Evolutionary conservation across 2,329 filamentous ascomycete species (phyloP).

Genomic region (Aspergillus versicolor): DNA sequence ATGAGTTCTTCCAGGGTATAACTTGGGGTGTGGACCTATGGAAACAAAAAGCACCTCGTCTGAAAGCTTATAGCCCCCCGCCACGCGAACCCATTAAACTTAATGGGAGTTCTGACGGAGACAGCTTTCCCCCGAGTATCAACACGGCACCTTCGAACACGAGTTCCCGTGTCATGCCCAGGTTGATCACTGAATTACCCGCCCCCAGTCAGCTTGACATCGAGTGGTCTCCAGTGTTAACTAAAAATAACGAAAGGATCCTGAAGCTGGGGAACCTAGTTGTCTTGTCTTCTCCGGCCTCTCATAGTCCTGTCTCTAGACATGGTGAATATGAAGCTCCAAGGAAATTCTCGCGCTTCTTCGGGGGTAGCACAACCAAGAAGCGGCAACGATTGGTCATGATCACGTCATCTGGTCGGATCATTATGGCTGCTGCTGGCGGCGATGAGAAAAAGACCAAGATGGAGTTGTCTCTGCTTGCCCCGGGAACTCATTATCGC

Average conservation of each 20-base stretch:
- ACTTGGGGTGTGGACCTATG: constrained; percentile 80
- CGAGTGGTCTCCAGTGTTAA: constrained; percentile 96
- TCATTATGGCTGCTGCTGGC: constrained; percentile 85
- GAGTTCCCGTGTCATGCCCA: constrained; percentile 62
- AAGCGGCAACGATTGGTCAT: constrained; percentile 91
- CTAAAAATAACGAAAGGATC: constrained; percentile 87
- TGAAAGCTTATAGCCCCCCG: constrained; percentile 80
- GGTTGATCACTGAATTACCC: constrained; percentile 90
- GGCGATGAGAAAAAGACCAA: constrained; percentile 97
- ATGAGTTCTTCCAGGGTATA: constrained; percentile 90
- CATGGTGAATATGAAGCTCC: constrained; percentile 66
- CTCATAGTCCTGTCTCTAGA: constrained; percentile 71
- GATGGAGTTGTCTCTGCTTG: constrained; percentile 81
- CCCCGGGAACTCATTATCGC: constrained; percentile 73
- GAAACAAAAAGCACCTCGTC: constrained; percentile 82
- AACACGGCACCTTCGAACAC: constrained; percentile 40
- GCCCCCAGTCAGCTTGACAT: constrained; percentile 97
- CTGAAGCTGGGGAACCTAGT: constrained; percentile 88
- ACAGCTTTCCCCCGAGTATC: constrained; percentile 45
- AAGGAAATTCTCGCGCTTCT: constrained; percentile 90
- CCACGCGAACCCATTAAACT: constrained; percentile 76
- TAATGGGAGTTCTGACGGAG: constrained; percentile 52
- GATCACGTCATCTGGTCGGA: constrained; percentile 86
- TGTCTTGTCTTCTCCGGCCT: constrained; percentile 75
- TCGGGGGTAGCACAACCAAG: constrained; percentile 86